Percentiles rank a stretch among this genome's conserved stretches.
Conservation (phyloP, 2,329 filamentous ascomycete genomes). For the Neofusicoccum parvum region DNA sequence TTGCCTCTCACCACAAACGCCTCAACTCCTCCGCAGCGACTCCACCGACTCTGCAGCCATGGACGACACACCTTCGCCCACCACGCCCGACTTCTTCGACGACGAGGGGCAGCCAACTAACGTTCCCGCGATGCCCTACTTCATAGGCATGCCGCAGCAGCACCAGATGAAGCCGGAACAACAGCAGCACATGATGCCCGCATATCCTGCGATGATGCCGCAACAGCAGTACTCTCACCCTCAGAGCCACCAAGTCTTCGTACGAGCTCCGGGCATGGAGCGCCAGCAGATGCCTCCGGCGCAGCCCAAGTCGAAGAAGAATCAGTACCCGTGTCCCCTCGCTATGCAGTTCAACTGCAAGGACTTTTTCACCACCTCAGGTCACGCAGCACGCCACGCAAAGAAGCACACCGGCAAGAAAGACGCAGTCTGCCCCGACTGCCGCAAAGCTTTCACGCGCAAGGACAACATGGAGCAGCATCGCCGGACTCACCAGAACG, state of each 20-base stretch:
- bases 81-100: slow-evolving; percentile 46
- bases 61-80: slow-evolving; percentile 49
- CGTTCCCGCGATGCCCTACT: slow-evolving; percentile 16
- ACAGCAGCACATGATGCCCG: neutral
- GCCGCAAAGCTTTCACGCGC: slow-evolving; percentile 78
- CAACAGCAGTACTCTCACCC: slow-evolving; percentile 22
- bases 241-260: slow-evolving; percentile 7
- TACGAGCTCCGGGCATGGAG: slow-evolving; percentile 30
- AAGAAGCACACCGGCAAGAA: slow-evolving; percentile 85
- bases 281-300: slow-evolving; percentile 46
- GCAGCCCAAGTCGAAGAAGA: slow-evolving; percentile 57
- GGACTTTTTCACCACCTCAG: slow-evolving; percentile 82
- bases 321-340: slow-evolving; percentile 73
- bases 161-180: neutral
- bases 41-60: slow-evolving; percentile 48
- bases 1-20: slow-evolving; percentile 49
- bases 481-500: slow-evolving; percentile 70
- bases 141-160: neutral
- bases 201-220: neutral
- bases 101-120: slow-evolving; percentile 11
- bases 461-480: slow-evolving; percentile 90
- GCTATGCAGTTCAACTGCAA: slow-evolving; percentile 71
- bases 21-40: slow-evolving; percentile 48
- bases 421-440: slow-evolving; percentile 69
- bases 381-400: slow-evolving; percentile 80